Percentiles rank a stretch among this genome's conserved stretches.
These are phyloP conservation scores for Didymella pomorum DNA, from an alignment of 2,329 filamentous ascomycete genomes.

Conservation along the genomic window DNA sequence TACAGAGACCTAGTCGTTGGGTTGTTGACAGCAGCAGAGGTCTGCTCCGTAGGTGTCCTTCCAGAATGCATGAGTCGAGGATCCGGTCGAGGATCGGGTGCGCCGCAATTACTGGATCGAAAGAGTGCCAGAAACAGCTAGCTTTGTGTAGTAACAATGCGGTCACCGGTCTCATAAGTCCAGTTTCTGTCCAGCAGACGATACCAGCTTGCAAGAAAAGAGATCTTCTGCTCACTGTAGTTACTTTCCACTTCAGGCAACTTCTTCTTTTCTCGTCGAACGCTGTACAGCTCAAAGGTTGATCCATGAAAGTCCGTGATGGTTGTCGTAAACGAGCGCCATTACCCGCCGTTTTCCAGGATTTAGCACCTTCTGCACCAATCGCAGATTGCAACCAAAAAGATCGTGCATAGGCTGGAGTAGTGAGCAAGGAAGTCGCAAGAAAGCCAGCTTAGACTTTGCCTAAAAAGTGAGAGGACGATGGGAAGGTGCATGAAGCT, in stretches of 20 bases:
- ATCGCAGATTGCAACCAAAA: slow-evolving; percentile 11
- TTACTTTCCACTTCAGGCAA: slow-evolving; percentile 15
- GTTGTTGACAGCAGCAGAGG: not conserved
- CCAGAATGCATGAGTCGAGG: not conserved
- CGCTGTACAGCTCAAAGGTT: slow-evolving; percentile 31
- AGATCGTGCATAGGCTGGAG: slow-evolving; percentile 12
- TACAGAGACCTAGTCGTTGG: not conserved
- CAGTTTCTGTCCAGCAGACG: not conserved
- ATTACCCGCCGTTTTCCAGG: slow-evolving; percentile 9
- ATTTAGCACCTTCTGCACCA: slow-evolving; percentile 10
- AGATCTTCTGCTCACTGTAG: not conserved
- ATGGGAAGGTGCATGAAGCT: slow-evolving; percentile 5
- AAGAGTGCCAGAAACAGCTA: not conserved
- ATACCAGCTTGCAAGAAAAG: too few relatives aligned
- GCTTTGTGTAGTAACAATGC: not conserved
- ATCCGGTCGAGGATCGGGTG: not conserved
- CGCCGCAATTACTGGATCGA: not conserved
- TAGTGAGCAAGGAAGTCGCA: slow-evolving; percentile 2
- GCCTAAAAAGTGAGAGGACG: not conserved
- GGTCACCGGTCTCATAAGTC: not conserved
- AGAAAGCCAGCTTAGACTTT: slow-evolving; percentile 1
- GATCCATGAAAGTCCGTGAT: slow-evolving; percentile 29
- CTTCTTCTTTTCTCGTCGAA: slow-evolving; percentile 20
- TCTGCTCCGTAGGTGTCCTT: not conserved
- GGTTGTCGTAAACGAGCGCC: slow-evolving; percentile 22